A percentile compares a stretch with the other conserved stretches of the same genome.
Evolutionary conservation across 805 yeast species (phyloP).

Genomic region (Naumovozyma baii): DNA sequence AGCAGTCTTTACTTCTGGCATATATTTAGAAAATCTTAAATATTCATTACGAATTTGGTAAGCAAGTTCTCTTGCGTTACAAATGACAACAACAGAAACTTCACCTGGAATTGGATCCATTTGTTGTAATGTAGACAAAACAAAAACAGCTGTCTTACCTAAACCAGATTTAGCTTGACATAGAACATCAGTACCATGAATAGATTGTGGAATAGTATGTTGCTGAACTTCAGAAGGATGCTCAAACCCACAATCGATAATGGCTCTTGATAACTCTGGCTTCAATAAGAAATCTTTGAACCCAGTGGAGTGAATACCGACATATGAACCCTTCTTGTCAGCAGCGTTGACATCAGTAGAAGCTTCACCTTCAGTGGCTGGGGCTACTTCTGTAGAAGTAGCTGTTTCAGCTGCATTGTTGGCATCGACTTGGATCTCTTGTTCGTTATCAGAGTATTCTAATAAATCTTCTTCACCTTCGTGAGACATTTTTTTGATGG

Average conservation of each 20-base stretch:
- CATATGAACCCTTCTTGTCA: slow-evolving; percentile 93
- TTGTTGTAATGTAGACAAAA: slow-evolving; percentile 90
- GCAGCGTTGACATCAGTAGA: slow-evolving; percentile 27
- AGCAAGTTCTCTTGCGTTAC: slow-evolving; percentile 98
- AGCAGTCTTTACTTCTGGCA: slow-evolving; percentile 95
- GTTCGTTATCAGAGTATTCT: slow-evolving; percentile 98
- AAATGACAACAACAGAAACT: slow-evolving; percentile 84
- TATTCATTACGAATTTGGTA: slow-evolving; percentile 97
- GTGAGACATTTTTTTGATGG: slow-evolving; percentile 61
- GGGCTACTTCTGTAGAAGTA: slow-evolving; percentile 11
- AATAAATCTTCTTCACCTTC: slow-evolving; percentile 98
- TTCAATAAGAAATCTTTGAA: slow-evolving; percentile 94
- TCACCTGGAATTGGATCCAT: slow-evolving; percentile 97
- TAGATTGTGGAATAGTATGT: slow-evolving; percentile 95
- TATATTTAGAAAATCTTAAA: slow-evolving; percentile 92
- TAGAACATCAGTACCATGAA: slow-evolving; percentile 92
- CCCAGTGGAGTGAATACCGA: slow-evolving; percentile 96
- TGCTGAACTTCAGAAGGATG: slow-evolving; percentile 99
- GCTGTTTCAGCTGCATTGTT: slow-evolving; percentile 35
- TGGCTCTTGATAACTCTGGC: slow-evolving; percentile 95
- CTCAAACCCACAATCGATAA: slow-evolving; percentile 98
- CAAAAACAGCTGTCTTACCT: slow-evolving; percentile 98
- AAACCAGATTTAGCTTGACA: slow-evolving; percentile 99
- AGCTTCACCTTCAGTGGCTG: slow-evolving; percentile 13
- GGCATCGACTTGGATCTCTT: slow-evolving; percentile 61